Conservation (phyloP, 2,329 filamentous ascomycete genomes). For the Diplocarpon rosae region DNA sequence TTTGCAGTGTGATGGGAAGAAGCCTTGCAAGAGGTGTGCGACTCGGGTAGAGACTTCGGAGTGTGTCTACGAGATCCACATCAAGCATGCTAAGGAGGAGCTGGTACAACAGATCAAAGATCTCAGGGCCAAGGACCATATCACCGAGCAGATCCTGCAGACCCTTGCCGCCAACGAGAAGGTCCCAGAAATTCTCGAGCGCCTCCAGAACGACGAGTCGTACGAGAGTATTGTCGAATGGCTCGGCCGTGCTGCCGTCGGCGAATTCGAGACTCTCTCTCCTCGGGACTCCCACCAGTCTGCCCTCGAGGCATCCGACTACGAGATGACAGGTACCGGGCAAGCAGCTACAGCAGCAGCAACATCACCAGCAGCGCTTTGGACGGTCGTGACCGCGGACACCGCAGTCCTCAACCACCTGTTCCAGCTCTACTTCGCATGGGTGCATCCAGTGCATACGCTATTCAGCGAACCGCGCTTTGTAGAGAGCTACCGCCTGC, state of each 20-base stretch:
- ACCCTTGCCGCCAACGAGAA: conserved; percentile 23
- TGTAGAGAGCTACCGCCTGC: conserved; percentile 19
- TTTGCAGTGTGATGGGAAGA: conserved; percentile 27
- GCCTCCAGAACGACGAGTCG: conserved; percentile 23
- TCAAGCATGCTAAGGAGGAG: conserved; percentile 28
- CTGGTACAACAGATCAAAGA: conserved; percentile 27
- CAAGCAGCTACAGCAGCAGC: too few relatives aligned
- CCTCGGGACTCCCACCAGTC: conserved; percentile 21
- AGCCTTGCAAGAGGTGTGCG: conserved; percentile 26
- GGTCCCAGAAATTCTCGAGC: conserved; percentile 23
- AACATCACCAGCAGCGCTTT: conserved; percentile 6
- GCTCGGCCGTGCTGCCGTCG: conserved; percentile 19
- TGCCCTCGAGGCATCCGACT: conserved; percentile 19
- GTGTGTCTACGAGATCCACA: conserved; percentile 27
- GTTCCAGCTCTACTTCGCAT: conserved; percentile 27
- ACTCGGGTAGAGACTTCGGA: conserved; percentile 18
- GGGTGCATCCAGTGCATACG: conserved; percentile 28
- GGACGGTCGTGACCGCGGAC: conserved; percentile 25
- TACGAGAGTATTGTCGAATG: conserved; percentile 24
- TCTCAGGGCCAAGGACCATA: conserved; percentile 21
- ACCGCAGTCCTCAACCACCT: conserved; percentile 22
- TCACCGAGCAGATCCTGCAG: conserved; percentile 24
- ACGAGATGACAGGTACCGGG: conserved; percentile 17
- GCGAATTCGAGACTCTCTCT: conserved; percentile 17
- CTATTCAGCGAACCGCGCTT: conserved; percentile 26